Evolutionary conservation across 78 protist species (phyloP).

Genomic region (Trichosphaerium sp.): DNA sequence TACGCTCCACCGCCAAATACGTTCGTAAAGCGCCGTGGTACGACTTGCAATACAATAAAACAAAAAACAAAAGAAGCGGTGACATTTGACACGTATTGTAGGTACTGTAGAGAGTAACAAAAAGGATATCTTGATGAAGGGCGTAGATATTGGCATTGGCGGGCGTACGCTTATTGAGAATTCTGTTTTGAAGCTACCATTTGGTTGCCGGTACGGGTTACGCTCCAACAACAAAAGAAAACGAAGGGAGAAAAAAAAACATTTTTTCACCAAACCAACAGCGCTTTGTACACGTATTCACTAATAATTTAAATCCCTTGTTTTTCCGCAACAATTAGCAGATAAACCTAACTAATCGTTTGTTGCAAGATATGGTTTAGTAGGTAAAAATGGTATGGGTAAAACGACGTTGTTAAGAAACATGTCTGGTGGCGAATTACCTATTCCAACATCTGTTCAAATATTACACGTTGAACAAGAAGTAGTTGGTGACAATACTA

Average conservation of each 20-base stretch:
- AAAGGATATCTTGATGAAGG: too few species aligned
- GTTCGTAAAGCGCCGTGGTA: too few species aligned
- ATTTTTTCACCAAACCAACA: constrained; percentile 24
- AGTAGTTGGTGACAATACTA: constrained; percentile 47
- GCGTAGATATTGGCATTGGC: too few species aligned
- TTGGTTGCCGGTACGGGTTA: constrained; percentile 7
- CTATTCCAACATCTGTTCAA: constrained; percentile 39
- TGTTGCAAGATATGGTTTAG: constrained; percentile 81
- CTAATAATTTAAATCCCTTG: not conserved
- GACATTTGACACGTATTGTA: too few species aligned
- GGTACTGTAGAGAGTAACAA: too few species aligned
- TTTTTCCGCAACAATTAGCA: too few species aligned
- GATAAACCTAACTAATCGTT: too few species aligned
- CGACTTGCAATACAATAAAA: too few species aligned
- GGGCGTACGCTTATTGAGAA: not conserved
- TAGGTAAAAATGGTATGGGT: constrained; percentile 88
- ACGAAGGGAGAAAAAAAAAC: constrained; percentile 18
- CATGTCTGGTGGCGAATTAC: constrained; percentile 52
- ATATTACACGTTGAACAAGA: constrained; percentile 86
- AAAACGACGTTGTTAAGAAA: constrained; percentile 80
- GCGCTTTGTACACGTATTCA: not conserved
- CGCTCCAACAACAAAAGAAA: constrained; percentile 19
- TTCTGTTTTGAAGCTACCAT: not conserved
- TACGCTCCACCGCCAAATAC: too few species aligned
- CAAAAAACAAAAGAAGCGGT: too few species aligned